A percentile compares a stretch with the other conserved stretches of the same genome.
Conservation (phyloP, 2,329 filamentous ascomycete species). For the Beauveria caledonica region DNA sequence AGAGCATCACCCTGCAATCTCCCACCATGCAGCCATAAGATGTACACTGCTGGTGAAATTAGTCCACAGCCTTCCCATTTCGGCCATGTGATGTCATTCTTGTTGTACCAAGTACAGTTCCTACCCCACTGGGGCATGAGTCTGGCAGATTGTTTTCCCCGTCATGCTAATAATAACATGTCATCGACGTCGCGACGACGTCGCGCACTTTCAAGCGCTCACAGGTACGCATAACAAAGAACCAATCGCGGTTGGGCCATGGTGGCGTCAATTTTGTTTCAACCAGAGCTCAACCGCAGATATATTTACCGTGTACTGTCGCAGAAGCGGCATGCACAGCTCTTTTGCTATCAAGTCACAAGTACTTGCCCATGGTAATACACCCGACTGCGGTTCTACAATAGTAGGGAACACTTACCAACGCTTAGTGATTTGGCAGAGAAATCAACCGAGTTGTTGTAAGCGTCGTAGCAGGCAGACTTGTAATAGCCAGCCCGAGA, state of each 20-base stretch:
- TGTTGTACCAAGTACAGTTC: not conserved
- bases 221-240: not conserved
- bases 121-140: too few relatives aligned
- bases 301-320: not conserved
- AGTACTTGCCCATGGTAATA: too few relatives aligned
- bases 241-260: not conserved
- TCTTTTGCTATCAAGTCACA: too few relatives aligned
- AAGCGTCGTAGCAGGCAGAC: not conserved
- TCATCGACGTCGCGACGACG: too few relatives aligned
- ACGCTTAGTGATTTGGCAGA: not conserved
- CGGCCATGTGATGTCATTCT: not conserved
- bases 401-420: too few relatives aligned
- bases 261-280: not conserved
- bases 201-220: not conserved
- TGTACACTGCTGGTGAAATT: not conserved
- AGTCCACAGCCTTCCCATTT: not conserved
- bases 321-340: too few relatives aligned
- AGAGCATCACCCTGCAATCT: constrained; percentile 5
- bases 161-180: not conserved
- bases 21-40: constrained; percentile 1
- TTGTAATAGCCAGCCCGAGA: not conserved
- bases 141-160: too few relatives aligned
- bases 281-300: not conserved
- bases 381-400: too few relatives aligned
- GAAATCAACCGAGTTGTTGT: not conserved